A percentile compares a stretch with the other conserved stretches of the same genome.
Conservation (phyloP, 768 basidiomycete genomes). For the Russula virescens region DNA sequence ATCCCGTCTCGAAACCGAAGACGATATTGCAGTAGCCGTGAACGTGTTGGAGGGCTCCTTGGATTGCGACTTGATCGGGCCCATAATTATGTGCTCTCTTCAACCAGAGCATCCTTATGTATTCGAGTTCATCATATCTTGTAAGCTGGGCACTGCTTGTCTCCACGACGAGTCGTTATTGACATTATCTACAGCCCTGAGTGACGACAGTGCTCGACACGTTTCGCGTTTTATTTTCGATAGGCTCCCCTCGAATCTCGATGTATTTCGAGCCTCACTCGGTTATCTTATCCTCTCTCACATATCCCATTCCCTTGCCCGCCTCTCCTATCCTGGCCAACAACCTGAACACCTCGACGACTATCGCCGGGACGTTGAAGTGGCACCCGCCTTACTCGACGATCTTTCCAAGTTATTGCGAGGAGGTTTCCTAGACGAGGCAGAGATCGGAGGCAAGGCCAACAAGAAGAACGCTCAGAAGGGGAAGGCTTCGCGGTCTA, state of each 20-base stretch:
- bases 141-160: not conserved
- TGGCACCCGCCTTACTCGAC: not conserved
- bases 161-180: not conserved
- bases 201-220: no score
- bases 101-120: not conserved
- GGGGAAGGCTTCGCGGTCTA: not conserved
- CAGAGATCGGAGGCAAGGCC: not conserved
- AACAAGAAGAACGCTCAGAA: not conserved
- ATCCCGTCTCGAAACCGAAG: not conserved
- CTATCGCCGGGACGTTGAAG: not conserved
- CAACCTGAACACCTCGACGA: not conserved
- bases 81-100: conserved; percentile 3
- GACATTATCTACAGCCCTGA: conserved; percentile 5
- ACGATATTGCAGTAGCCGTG: conserved; percentile 1
- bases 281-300: conserved; percentile 3
- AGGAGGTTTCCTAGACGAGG: not conserved
- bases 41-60: conserved; percentile 7
- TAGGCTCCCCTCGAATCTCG: not conserved
- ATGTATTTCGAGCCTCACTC: not conserved
- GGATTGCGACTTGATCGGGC: conserved; percentile 7
- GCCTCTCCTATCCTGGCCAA: not conserved
- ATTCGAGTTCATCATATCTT: conserved; percentile 16
- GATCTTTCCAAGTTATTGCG: conserved; percentile 3
- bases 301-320: conserved; percentile 1
- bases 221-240: not conserved